phyloP scores from a whole-genome alignment of 306 rosid genomes.

The Quercus robur region DNA sequence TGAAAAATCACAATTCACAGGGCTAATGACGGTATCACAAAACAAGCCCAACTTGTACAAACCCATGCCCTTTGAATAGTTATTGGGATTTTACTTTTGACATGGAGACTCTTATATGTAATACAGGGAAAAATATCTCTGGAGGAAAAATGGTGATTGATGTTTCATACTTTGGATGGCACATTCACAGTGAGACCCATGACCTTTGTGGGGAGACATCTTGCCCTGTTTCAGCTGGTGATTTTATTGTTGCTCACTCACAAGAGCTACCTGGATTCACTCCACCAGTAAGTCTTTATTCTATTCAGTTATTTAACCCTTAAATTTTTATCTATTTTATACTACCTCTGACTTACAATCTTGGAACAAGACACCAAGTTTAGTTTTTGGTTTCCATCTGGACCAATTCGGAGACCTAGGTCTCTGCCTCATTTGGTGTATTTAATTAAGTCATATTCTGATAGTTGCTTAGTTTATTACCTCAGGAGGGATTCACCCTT shows the following conservation, averaged over 20 bases:
- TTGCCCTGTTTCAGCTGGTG: conserved; percentile 77
- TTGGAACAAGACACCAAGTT: background rate
- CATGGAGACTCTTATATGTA: background rate
- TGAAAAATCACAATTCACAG: background rate
- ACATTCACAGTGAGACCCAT: conserved; percentile 70
- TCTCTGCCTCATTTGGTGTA: background rate
- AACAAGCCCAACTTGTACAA: background rate
- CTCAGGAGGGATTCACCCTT: background rate
- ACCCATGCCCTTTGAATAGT: background rate
- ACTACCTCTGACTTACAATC: background rate
- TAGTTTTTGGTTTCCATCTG: background rate
- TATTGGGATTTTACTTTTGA: background rate
- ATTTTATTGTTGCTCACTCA: conserved; percentile 74
- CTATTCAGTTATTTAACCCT: conserved; percentile 5
- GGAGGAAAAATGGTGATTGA: conserved; percentile 79
- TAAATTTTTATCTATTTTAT: background rate
- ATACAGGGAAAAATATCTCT: conserved; percentile 51
- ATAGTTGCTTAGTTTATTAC: background rate
- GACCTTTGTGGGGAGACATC: conserved; percentile 81
- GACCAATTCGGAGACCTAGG: background rate
- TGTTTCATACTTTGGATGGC: conserved; percentile 76
- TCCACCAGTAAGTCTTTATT: conserved; percentile 71
- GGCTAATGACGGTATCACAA: background rate
- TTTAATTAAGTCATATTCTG: background rate
- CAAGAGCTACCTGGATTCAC: conserved; percentile 71